Base-by-base conservation (phyloP, 83 land plant species). In the Thuja plicata region DNA sequence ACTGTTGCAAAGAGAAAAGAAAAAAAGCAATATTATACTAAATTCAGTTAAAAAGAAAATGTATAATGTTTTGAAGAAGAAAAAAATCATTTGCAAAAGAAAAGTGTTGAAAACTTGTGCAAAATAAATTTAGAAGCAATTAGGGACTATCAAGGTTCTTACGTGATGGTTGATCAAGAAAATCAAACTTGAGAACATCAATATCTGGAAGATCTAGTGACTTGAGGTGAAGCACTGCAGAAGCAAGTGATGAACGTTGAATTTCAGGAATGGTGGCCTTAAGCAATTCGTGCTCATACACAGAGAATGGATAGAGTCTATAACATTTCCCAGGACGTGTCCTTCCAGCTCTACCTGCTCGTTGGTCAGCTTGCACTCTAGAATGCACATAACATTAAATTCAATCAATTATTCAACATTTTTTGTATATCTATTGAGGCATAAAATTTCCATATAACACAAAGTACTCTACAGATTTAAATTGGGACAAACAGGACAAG, bases 301-400 rank as follows among this genome's bases (percentile, higher is more conserved):
- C 92, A 41, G 83, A 48, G 37, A 91, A 73, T 30, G 99, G 92
- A 84, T 97, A 98, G 6, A 97, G 90, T 21, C 99, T 93, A 84
- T 96, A 98, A 88, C 99, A 98, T 78, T 95, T 98, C 21, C 99
- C 99, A 89, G 99, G 96, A 84, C 99, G 92, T 41, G 99, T 98
- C 89, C 99, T 92, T 84, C 99, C 99, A 88, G 99, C 99, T 90
- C 99, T 87, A 15, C 99, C 99, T 54, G 98, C 96, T 40, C 99
- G 92, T 80, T 98, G 99, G 87, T 92, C 95, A 52, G 99, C 99
- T 91, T 98, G 99, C 60, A 98, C 99, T 87, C 98, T 97, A 83
- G 80, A 54, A 52, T 54, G 54, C 12, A 54, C 16, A 92, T 60
- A 52, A 40, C 12, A 83, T 46, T 46, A 1, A 83, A 46, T 12